These are phyloP conservation scores for Penicillium samsonianum DNA, from an alignment of 495 filamentous ascomycete genomes.

Conservation along the genomic window DNA sequence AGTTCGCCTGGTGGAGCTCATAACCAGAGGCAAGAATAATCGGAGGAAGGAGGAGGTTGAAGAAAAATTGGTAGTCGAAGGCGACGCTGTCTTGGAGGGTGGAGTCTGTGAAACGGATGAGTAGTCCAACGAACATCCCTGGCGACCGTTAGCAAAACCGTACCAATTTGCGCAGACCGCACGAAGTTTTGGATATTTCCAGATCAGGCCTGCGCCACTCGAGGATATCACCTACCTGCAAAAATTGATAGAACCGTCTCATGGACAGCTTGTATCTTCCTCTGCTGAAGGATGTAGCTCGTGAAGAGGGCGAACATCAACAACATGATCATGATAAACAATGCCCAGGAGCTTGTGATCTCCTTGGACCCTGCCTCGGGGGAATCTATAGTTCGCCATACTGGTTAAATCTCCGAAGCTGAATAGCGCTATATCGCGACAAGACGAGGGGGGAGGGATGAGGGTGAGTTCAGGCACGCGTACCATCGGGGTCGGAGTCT, in stretches of 20 bases:
- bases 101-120: slow-evolving; percentile 78
- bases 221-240: slow-evolving; percentile 64
- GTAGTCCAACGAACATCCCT: slow-evolving; percentile 95
- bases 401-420: slow-evolving; percentile 23
- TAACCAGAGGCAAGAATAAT: slow-evolving; percentile 98
- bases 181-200: neutral
- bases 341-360: slow-evolving; percentile 90
- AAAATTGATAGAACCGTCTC: slow-evolving; percentile 98
- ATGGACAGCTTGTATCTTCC: slow-evolving; percentile 94
- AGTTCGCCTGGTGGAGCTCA: slow-evolving; percentile 96
- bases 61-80: slow-evolving; percentile 99
- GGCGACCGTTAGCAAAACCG: slow-evolving; percentile 9
- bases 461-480: slow-evolving; percentile 21
- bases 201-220: neutral
- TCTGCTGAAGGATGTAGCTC: slow-evolving; percentile 92
- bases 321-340: slow-evolving; percentile 92
- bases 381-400: slow-evolving; percentile 36
- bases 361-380: slow-evolving; percentile 77
- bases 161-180: neutral
- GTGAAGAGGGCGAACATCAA: slow-evolving; percentile 93
- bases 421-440: neutral
- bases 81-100: slow-evolving; percentile 85
- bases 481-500: slow-evolving; percentile 57
- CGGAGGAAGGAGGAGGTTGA: slow-evolving; percentile 94
- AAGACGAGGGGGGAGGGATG: neutral